A percentile compares a stretch with the other conserved stretches of the same genome.
These are phyloP conservation scores for Dryadomyces sulphureus DNA, from an alignment of 2,329 filamentous ascomycete genomes.

Conservation along the genomic window DNA sequence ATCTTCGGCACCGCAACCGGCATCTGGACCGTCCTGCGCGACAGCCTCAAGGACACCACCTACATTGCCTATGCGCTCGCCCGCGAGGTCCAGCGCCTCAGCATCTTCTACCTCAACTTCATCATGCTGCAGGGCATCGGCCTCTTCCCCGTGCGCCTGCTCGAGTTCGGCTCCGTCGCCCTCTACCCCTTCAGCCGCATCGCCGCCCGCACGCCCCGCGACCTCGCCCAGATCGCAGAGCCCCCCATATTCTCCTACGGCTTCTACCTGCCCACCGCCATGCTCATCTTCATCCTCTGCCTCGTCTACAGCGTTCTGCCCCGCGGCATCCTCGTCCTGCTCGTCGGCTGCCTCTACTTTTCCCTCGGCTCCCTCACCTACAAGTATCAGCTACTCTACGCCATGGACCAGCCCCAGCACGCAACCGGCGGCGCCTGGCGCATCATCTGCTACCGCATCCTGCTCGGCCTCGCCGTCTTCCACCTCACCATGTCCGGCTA, in stretches of 20 bases:
- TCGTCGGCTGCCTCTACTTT: conserved; percentile 75
- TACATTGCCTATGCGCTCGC: conserved; percentile 65
- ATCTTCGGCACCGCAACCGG: conserved; percentile 69
- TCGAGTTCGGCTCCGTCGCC: conserved; percentile 76
- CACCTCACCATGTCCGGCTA: conserved; percentile 84
- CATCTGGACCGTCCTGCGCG: conserved; percentile 53
- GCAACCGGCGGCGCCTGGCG: conserved; percentile 89
- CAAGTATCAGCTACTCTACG: conserved; percentile 95
- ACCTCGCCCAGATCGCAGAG: conserved; percentile 67
- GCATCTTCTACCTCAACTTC: conserved; percentile 82
- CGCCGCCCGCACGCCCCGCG: conserved; percentile 73
- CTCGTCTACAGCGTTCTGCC: conserved; percentile 84
- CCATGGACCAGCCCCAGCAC: conserved; percentile 94
- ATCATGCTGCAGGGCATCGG: conserved; percentile 91
- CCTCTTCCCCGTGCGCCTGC: conserved; percentile 77
- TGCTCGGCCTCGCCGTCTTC: conserved; percentile 76
- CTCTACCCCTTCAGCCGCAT: conserved; percentile 71
- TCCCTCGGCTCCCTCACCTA: conserved; percentile 74
- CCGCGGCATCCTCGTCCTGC: conserved; percentile 64
- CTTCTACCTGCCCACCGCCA: conserved; percentile 83
- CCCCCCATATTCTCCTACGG: conserved; percentile 90
- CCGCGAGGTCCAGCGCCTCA: conserved; percentile 55
- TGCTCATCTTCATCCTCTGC: conserved; percentile 89
- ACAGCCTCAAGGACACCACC: conserved; percentile 65
- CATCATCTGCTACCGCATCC: conserved; percentile 86